A percentile compares a stretch with the other conserved stretches of the same genome.
Conservation (phyloP, 495 filamentous ascomycete species). For the Penicillium ucsense region DNA sequence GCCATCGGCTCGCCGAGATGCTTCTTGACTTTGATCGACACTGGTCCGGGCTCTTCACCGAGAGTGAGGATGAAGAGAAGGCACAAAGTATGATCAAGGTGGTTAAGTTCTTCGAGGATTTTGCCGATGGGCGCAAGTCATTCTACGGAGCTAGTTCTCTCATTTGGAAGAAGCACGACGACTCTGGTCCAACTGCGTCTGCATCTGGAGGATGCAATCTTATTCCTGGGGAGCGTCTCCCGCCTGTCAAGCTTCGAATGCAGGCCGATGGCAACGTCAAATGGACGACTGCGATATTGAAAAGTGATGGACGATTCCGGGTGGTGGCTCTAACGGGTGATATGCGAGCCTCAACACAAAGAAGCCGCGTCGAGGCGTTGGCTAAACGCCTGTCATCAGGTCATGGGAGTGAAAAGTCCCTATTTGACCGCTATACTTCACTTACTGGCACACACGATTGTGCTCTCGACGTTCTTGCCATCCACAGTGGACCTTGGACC, state of each 20-base stretch:
- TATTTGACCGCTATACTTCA: slow-evolving; percentile 31
- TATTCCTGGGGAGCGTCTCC: slow-evolving; percentile 41
- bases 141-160: slow-evolving; percentile 25
- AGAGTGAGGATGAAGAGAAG: slow-evolving; percentile 5
- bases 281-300: slow-evolving; percentile 35
- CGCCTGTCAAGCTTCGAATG: slow-evolving; percentile 42
- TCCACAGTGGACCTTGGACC: slow-evolving; percentile 43
- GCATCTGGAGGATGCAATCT: slow-evolving; percentile 13
- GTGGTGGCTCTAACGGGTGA: slow-evolving; percentile 57
- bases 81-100: slow-evolving; percentile 18
- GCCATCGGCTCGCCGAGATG: slow-evolving; percentile 58
- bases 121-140: slow-evolving; percentile 28
- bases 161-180: slow-evolving; percentile 14
- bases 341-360: slow-evolving; percentile 33
- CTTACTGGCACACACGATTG: slow-evolving; percentile 22
- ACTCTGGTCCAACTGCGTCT: slow-evolving; percentile 13
- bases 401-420: background rate
- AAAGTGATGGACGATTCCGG: slow-evolving; percentile 47
- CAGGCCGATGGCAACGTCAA: slow-evolving; percentile 43
- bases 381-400: slow-evolving; percentile 26
- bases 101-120: slow-evolving; percentile 18
- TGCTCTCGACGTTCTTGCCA: slow-evolving; percentile 45
- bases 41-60: slow-evolving; percentile 16
- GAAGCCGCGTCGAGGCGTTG: slow-evolving; percentile 34
- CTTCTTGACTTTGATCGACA: slow-evolving; percentile 58